Evolutionary conservation across 2,329 filamentous ascomycete species (phyloP).

Genomic region (Aspergillus hiratsukae): DNA sequence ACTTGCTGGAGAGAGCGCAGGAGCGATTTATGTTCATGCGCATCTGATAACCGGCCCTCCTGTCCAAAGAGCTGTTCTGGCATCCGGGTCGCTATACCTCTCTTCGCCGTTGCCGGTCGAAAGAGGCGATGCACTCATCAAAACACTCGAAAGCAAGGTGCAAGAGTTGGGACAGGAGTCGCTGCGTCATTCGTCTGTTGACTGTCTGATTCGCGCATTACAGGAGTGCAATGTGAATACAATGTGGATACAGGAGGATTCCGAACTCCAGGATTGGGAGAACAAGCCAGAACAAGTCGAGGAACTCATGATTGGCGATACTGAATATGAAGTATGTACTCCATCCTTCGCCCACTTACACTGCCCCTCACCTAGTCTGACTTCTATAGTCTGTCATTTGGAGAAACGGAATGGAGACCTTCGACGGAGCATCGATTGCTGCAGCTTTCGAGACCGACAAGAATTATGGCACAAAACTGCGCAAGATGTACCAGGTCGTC

Average conservation of each 20-base stretch:
- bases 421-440: conserved; percentile 30
- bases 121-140: conserved; percentile 29
- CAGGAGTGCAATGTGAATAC: conserved; percentile 36
- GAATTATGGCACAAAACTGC: conserved; percentile 30
- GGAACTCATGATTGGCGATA: conserved; percentile 42
- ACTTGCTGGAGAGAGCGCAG: conserved; percentile 45
- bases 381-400: conserved; percentile 41
- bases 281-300: conserved; percentile 27
- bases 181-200: conserved; percentile 27
- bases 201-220: conserved; percentile 32
- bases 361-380: background rate
- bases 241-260: conserved; percentile 41
- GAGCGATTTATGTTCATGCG: conserved; percentile 44
- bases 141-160: conserved; percentile 25
- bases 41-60: conserved; percentile 33
- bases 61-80: conserved; percentile 34
- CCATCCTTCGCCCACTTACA: no score
- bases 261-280: conserved; percentile 36
- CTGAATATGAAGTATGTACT: conserved; percentile 38
- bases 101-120: conserved; percentile 40
- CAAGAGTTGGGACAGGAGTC: conserved; percentile 22
- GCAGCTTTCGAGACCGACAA: conserved; percentile 30
- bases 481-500: conserved; percentile 41
- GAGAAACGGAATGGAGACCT: conserved; percentile 40
- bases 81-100: conserved; percentile 42